phyloP scores from a whole-genome alignment of 306 rosid genomes.

The Geum urbanum region DNA sequence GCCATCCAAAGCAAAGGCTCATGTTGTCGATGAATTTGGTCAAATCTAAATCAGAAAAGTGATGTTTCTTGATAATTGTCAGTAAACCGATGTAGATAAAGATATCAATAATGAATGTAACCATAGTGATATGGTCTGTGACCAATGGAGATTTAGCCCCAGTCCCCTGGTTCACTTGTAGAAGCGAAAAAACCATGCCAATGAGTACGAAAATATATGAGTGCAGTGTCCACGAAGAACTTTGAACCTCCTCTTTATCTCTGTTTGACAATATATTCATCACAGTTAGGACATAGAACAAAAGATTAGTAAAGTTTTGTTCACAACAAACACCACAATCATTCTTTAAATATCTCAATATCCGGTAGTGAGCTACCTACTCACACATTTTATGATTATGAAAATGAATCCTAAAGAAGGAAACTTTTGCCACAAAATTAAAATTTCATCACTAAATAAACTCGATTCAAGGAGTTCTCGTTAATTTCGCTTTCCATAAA shows the following conservation, averaged over 20 bases:
- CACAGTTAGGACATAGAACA: no score
- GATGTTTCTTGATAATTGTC: not conserved
- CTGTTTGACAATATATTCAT: no score
- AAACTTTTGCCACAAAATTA: no score
- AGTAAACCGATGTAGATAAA: not conserved
- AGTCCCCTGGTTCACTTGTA: not conserved
- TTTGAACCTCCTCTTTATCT: not conserved
- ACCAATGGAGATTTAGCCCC: not conserved
- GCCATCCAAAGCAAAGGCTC: not conserved
- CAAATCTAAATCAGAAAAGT: not conserved
- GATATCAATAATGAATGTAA: not conserved
- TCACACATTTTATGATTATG: no score
- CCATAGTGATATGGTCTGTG: not conserved
- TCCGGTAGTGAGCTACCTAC: no score
- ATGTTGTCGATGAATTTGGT: not conserved
- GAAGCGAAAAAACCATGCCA: not conserved
- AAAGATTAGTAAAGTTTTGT: no score
- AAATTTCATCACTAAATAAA: no score
- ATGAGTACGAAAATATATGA: not conserved
- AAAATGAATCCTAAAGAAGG: no score
- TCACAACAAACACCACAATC: no score
- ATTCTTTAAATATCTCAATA: no score
- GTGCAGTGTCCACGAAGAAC: not conserved
- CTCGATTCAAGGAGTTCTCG: no score
- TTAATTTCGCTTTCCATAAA: no score